Evolutionary conservation across 108 stramenopile genomes (phyloP).

Genomic region (Nannochloropsis granulata): DNA sequence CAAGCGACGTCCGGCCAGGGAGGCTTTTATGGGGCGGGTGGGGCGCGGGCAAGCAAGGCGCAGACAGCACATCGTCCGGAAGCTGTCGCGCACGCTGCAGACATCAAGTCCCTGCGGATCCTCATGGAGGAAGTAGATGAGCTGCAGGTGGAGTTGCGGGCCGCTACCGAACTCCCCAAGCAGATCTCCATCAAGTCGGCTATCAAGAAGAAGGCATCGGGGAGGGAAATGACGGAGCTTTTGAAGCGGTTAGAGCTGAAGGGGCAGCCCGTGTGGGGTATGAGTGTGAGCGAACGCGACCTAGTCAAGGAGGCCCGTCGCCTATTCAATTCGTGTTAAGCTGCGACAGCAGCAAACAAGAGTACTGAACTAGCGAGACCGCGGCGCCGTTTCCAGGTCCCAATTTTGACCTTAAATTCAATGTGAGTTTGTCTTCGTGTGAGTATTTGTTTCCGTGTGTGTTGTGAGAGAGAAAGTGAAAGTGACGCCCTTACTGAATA

Average conservation of each 20-base stretch:
- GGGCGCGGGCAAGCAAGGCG: conserved; percentile 33
- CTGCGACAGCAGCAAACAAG: neutral
- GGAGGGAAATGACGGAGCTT: conserved; percentile 5
- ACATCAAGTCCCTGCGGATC: conserved; percentile 41
- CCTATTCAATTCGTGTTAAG: neutral
- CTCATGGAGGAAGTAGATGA: conserved; percentile 45
- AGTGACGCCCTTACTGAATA: too few relatives aligned
- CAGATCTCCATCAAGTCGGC: neutral
- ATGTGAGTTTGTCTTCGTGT: too few relatives aligned
- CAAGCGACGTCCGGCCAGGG: conserved; percentile 58
- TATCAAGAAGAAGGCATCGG: conserved; percentile 43
- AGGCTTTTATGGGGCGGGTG: conserved; percentile 57
- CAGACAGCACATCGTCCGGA: conserved; percentile 37
- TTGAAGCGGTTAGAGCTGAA: conserved; percentile 50
- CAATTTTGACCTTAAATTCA: too few relatives aligned
- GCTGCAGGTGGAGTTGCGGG: conserved; percentile 38
- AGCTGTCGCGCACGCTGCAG: conserved; percentile 45
- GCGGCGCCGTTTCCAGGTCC: too few relatives aligned
- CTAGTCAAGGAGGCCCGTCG: conserved; percentile 44
- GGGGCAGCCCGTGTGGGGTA: conserved; percentile 56
- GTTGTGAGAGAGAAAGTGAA: too few relatives aligned
- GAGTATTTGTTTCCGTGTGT: too few relatives aligned
- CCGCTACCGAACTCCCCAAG: conserved; percentile 16
- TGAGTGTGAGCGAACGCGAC: conserved; percentile 46
- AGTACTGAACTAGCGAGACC: too few relatives aligned